These are phyloP conservation scores for Diplodia scrobiculata DNA, from an alignment of 2,329 filamentous ascomycete species.

Conservation along the genomic window DNA sequence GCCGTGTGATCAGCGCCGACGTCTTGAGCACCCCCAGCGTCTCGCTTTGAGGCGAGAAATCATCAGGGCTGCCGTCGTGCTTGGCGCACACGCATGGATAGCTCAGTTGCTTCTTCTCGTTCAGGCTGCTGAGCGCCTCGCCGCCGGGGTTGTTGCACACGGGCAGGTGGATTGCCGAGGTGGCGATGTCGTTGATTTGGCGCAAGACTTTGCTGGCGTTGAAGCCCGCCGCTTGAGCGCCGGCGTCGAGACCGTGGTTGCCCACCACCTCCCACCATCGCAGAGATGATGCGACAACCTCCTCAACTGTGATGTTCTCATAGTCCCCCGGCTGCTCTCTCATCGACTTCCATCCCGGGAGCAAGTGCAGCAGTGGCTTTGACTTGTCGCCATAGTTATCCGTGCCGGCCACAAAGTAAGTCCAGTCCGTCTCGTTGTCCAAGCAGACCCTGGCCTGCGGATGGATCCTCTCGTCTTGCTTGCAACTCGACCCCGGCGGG, in stretches of 20 bases:
- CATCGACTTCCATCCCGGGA: not conserved
- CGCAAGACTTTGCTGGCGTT: not conserved
- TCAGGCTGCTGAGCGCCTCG: slow-evolving; percentile 32
- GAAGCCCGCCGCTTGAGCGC: no score
- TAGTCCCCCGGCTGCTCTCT: not conserved
- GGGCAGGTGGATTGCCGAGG: not conserved
- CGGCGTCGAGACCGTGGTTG: not conserved
- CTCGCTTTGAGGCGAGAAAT: not conserved
- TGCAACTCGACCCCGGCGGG: not conserved
- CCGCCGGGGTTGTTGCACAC: slow-evolving; percentile 31
- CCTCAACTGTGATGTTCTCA: not conserved
- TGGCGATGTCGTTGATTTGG: not conserved
- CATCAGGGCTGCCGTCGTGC: not conserved
- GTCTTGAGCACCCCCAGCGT: not conserved
- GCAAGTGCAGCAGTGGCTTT: not conserved
- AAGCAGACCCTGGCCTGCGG: not conserved
- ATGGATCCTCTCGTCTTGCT: not conserved
- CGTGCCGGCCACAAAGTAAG: not conserved
- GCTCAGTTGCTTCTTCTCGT: slow-evolving; percentile 24
- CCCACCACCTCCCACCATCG: not conserved
- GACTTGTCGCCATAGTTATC: not conserved
- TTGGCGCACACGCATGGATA: slow-evolving; percentile 23
- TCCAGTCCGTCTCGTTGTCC: not conserved
- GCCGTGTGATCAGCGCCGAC: not conserved
- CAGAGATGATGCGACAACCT: not conserved